Percentiles rank a stretch among this genome's conserved stretches.
Evolutionary conservation across 106 monocot species (phyloP).

Genomic region (Ottelia alismoides): DNA sequence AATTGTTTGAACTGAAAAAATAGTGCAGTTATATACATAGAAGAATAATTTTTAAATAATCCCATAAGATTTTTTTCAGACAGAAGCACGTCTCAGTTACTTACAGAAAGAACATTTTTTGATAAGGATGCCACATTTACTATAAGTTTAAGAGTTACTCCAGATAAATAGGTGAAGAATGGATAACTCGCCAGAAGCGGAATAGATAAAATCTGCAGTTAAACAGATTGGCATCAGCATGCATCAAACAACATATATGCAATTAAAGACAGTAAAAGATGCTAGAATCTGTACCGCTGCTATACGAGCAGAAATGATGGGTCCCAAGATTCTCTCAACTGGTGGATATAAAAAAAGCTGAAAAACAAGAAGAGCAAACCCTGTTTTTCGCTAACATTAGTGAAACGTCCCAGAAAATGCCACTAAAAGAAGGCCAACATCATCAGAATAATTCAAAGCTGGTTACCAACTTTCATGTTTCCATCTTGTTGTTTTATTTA

Average conservation of each 20-base stretch:
- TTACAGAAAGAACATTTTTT: constrained; percentile 39
- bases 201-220: constrained; percentile 31
- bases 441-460: no score
- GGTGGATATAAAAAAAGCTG: constrained; percentile 39
- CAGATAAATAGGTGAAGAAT: constrained; percentile 37
- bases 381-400: no score
- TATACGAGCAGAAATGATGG: constrained; percentile 18
- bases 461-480: no score
- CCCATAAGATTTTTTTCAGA: no score
- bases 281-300: constrained; percentile 28
- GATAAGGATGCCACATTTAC: constrained; percentile 35
- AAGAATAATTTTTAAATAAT: no score
- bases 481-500: no score
- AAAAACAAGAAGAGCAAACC: constrained; percentile 35
- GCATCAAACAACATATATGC: background rate
- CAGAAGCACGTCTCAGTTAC: no score
- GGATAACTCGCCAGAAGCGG: constrained; percentile 40
- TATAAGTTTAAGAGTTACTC: constrained; percentile 17
- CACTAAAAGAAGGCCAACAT: no score
- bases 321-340: constrained; percentile 26
- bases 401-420: no score
- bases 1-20: no score
- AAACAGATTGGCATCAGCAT: background rate
- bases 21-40: no score
- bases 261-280: background rate